Percentiles rank a stretch among this genome's conserved stretches.
Conservation (phyloP, 768 basidiomycete species). For the Hysterangium stoloniferum region DNA sequence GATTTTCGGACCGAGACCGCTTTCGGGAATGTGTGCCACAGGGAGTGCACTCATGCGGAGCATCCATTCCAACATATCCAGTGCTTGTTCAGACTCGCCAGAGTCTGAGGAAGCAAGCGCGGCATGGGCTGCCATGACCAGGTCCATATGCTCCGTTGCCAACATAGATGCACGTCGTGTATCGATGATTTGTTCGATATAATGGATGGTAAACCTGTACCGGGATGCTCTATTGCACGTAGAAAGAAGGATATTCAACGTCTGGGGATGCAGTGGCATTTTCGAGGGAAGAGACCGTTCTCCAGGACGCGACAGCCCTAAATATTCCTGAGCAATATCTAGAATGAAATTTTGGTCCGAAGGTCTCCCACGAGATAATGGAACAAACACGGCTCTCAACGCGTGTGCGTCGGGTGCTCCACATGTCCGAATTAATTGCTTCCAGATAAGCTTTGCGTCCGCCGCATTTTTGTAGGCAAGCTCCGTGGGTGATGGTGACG, state of each 20-base stretch:
- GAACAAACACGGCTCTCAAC: conserved; percentile 43
- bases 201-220: conserved; percentile 42
- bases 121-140: conserved; percentile 48
- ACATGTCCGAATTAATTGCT: conserved; percentile 44
- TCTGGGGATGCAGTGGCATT: conserved; percentile 37
- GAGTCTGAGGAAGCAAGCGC: conserved; percentile 32
- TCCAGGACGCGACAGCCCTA: conserved; percentile 47
- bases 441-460: conserved; percentile 69
- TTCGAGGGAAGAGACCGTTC: conserved; percentile 29
- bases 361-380: conserved; percentile 47
- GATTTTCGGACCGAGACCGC: conserved; percentile 34
- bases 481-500: neutral
- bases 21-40: conserved; percentile 19
- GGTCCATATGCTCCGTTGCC: conserved; percentile 41
- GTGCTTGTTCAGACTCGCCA: conserved; percentile 39
- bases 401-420: conserved; percentile 45
- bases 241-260: conserved; percentile 46
- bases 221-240: conserved; percentile 46
- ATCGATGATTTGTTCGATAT: conserved; percentile 52
- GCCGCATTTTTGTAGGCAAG: conserved; percentile 36
- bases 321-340: conserved; percentile 51
- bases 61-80: conserved; percentile 65
- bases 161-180: conserved; percentile 37
- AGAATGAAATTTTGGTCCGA: conserved; percentile 62
- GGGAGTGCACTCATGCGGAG: conserved; percentile 41